These are phyloP conservation scores for Colletotrichum abscissum DNA, from an alignment of 2,329 filamentous ascomycete species.

Conservation along the genomic window DNA sequence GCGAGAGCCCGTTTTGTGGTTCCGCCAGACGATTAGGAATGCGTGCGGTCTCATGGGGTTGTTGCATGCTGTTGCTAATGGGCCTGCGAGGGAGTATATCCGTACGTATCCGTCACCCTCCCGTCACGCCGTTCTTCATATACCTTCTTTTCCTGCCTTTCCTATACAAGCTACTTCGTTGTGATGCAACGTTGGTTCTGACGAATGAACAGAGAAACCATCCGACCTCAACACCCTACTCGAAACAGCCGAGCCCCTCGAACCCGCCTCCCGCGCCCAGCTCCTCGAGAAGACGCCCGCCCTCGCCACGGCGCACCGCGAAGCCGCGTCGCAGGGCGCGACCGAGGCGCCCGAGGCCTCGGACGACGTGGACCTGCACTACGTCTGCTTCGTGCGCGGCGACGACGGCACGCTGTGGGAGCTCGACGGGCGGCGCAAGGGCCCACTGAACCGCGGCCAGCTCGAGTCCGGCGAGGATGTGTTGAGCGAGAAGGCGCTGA, in stretches of 20 bases:
- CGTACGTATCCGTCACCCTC: constrained; percentile 49
- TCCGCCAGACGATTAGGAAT: constrained; percentile 93
- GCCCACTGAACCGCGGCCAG: constrained; percentile 65
- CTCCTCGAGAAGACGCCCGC: constrained; percentile 81
- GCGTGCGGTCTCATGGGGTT: constrained; percentile 93
- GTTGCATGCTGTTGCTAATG: constrained; percentile 85
- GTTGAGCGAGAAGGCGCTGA: constrained; percentile 78
- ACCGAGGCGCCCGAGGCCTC: constrained; percentile 81
- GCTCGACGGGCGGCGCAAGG: constrained; percentile 69
- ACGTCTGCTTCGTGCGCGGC: constrained; percentile 91
- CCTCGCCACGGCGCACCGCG: constrained; percentile 82
- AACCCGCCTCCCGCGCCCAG: constrained; percentile 73
- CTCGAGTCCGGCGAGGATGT: constrained; percentile 75
- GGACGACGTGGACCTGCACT: constrained; percentile 92
- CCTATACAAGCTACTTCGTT: no score
- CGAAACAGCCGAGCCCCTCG: constrained; percentile 75
- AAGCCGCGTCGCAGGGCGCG: constrained; percentile 81
- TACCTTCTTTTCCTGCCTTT: neutral
- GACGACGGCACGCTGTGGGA: constrained; percentile 72
- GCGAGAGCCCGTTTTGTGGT: constrained; percentile 87
- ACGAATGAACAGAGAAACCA: constrained; percentile 49
- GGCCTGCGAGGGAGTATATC: constrained; percentile 73
- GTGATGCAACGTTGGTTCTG: neutral
- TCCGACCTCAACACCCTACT: constrained; percentile 75
- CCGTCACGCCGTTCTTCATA: neutral